Evolutionary conservation across 441 rosid genomes (phyloP).

Genomic region (Croton laevigatus): DNA sequence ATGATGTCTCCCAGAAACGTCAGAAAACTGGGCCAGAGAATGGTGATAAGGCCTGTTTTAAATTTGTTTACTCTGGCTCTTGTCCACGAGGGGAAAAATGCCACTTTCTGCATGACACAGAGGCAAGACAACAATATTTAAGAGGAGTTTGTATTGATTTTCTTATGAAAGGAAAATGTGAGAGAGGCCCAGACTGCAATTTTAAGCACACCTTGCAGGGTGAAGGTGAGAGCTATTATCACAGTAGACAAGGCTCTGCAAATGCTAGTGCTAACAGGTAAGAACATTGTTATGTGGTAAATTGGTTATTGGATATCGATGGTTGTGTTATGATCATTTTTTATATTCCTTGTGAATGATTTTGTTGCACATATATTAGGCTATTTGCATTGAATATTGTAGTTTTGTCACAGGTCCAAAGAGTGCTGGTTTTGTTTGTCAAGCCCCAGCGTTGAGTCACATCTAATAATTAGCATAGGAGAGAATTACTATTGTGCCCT

Average conservation of each 20-base stretch:
- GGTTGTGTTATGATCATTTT: constrained; percentile 10
- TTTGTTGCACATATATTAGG: background rate
- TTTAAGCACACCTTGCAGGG: constrained; percentile 79
- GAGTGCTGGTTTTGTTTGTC: constrained; percentile 98
- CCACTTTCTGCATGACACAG: constrained; percentile 71
- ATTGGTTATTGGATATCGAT: background rate
- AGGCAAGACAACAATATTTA: constrained; percentile 73
- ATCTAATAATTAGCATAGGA: constrained; percentile 69
- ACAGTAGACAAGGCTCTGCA: constrained; percentile 46
- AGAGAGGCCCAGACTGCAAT: constrained; percentile 88
- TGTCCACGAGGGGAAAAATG: constrained; percentile 80
- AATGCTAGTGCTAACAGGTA: constrained; percentile 53
- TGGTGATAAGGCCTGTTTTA: constrained; percentile 67
- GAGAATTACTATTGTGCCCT: constrained; percentile 82
- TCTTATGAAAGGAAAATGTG: constrained; percentile 90
- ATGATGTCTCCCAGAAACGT: constrained; percentile 76
- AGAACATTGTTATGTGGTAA: constrained; percentile 7
- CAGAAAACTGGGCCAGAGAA: constrained; percentile 61
- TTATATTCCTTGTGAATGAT: background rate
- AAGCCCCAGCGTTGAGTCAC: constrained; percentile 78
- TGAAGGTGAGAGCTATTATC: constrained; percentile 46
- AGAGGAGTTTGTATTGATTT: constrained; percentile 95
- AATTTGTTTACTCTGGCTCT: constrained; percentile 79
- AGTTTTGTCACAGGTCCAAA: constrained; percentile 54
- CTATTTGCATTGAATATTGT: constrained; percentile 24